A percentile compares a stretch with the other conserved stretches of the same genome.
Conservation (phyloP, 176 grass and related monocot species). For the Carex pumila region DNA sequence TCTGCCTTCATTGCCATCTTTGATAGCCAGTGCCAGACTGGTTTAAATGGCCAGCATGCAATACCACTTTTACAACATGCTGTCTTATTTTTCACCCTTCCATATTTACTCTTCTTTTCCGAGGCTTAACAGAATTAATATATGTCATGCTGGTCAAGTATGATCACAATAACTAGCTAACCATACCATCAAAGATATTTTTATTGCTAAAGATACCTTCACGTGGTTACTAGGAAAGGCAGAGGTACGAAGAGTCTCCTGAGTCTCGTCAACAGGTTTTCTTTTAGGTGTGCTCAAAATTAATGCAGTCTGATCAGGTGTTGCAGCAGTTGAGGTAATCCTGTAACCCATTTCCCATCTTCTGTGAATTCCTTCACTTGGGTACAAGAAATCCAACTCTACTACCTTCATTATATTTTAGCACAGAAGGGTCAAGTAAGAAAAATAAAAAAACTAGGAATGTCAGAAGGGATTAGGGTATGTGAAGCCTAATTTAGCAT, state of each 20-base stretch:
- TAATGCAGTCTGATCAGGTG: constrained; percentile 63
- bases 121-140: background rate
- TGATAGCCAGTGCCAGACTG: background rate
- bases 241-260: constrained; percentile 79
- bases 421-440: background rate
- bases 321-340: constrained; percentile 75
- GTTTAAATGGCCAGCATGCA: background rate
- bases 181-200: background rate
- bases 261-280: constrained; percentile 68
- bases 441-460: background rate
- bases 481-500: background rate
- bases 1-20: background rate
- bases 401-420: constrained; percentile 45
- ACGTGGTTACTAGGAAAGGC: constrained; percentile 71
- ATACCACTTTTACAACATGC: background rate
- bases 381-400: constrained; percentile 85
- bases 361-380: constrained; percentile 71
- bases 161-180: background rate
- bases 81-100: background rate
- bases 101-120: background rate
- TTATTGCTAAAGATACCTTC: constrained; percentile 36
- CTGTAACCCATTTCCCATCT: constrained; percentile 73
- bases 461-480: background rate
- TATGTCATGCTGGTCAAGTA: background rate
- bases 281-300: constrained; percentile 75